A percentile compares a stretch with the other conserved stretches of the same genome.
Evolutionary conservation across 2,329 filamentous ascomycete genomes (phyloP).

Genomic region (Bipolaris sorokiniana): DNA sequence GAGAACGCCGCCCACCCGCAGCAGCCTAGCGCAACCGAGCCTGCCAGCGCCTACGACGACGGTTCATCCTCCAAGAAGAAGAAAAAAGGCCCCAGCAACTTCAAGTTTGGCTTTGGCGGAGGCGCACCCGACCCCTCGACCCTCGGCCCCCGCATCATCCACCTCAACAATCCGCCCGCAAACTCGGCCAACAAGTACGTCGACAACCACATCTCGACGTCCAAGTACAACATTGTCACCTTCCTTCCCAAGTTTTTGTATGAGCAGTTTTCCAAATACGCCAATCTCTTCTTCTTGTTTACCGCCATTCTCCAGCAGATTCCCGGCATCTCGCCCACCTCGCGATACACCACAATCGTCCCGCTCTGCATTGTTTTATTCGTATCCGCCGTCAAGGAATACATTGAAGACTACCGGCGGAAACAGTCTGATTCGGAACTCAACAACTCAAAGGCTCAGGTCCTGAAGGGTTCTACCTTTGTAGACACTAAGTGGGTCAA

Average conservation of each 20-base stretch:
- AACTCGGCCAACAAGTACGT: constrained; percentile 89
- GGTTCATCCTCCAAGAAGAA: constrained; percentile 44
- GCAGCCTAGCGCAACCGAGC: constrained; percentile 50
- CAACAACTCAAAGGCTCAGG: constrained; percentile 84
- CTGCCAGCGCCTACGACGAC: constrained; percentile 51
- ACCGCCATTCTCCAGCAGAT: constrained; percentile 95
- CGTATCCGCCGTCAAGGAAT: constrained; percentile 94
- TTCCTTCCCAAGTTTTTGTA: constrained; percentile 97
- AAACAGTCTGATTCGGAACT: constrained; percentile 84
- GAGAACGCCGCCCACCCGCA: constrained; percentile 66
- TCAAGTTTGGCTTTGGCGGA: constrained; percentile 91
- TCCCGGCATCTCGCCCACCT: constrained; percentile 91
- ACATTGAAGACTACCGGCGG: constrained; percentile 90
- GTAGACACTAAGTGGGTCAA: constrained; percentile 92
- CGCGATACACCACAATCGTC: constrained; percentile 93
- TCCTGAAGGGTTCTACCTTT: constrained; percentile 83
- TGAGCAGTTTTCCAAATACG: constrained; percentile 99
- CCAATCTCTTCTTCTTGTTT: constrained; percentile 99
- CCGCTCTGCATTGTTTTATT: constrained; percentile 88
- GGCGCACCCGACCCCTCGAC: constrained; percentile 87
- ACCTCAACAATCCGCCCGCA: constrained; percentile 94
- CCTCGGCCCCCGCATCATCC: constrained; percentile 87
- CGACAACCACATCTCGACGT: constrained; percentile 96
- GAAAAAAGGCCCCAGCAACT: constrained; percentile 62
- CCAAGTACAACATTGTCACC: constrained; percentile 93